A percentile compares a stretch with the other conserved stretches of the same genome.
Conservation (phyloP, 306 rosid species). For the Vigna trinervia region DNA sequence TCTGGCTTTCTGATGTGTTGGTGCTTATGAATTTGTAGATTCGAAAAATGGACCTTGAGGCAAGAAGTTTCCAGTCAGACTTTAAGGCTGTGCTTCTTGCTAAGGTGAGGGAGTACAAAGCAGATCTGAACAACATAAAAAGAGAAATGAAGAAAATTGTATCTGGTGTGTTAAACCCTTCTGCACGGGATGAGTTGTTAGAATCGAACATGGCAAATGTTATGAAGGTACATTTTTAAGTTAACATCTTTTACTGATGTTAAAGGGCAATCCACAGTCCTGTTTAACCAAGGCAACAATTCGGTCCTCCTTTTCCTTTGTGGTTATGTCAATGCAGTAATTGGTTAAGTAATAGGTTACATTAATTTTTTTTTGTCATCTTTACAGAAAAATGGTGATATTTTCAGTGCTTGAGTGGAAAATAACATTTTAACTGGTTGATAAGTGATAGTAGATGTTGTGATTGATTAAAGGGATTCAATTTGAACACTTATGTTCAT, state of each 20-base stretch:
- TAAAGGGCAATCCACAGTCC: not conserved
- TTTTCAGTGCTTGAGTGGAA: not conserved
- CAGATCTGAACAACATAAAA: slow-evolving; percentile 83
- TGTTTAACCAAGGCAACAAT: slow-evolving; percentile 26
- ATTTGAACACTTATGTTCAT: slow-evolving; percentile 26
- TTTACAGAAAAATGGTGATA: slow-evolving; percentile 1
- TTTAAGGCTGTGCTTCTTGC: slow-evolving; percentile 73
- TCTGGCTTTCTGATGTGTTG: slow-evolving; percentile 32
- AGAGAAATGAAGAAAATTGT: slow-evolving; percentile 68
- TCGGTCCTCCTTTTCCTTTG: slow-evolving; percentile 20
- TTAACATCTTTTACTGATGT: slow-evolving; percentile 1
- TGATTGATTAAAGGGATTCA: slow-evolving; percentile 24
- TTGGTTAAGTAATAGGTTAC: not conserved
- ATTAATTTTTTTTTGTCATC: too few relatives aligned
- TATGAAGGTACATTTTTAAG: slow-evolving; percentile 54
- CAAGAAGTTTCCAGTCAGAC: slow-evolving; percentile 85
- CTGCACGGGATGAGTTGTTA: slow-evolving; percentile 45
- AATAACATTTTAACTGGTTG: slow-evolving; percentile 21
- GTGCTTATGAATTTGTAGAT: slow-evolving; percentile 57
- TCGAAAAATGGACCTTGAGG: slow-evolving; percentile 84
- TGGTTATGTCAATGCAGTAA: slow-evolving; percentile 1
- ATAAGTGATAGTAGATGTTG: slow-evolving; percentile 16
- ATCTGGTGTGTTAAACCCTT: slow-evolving; percentile 21
- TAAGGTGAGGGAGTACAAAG: slow-evolving; percentile 86
- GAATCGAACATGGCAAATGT: slow-evolving; percentile 26